Evolutionary conservation across 2,329 filamentous ascomycete species (phyloP).

Genomic region (Emergomyces pasteurianus): DNA sequence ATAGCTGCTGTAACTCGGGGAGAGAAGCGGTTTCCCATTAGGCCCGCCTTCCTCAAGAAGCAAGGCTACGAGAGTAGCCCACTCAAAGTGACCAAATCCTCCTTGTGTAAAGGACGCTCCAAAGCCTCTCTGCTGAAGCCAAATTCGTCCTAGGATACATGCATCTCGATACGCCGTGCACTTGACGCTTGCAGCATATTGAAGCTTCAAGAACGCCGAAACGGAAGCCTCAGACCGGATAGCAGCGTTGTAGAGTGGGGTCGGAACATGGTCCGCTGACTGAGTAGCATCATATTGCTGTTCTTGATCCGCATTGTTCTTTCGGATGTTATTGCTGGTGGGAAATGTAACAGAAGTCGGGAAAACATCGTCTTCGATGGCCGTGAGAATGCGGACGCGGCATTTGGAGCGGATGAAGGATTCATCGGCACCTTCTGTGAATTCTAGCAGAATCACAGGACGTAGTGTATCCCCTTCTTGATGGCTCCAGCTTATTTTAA

Average conservation of each 20-base stretch:
- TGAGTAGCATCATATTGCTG: constrained; percentile 24
- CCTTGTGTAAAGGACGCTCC: constrained; percentile 56
- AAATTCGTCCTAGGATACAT: constrained; percentile 73
- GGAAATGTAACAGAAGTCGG: constrained; percentile 58
- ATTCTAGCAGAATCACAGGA: constrained; percentile 48
- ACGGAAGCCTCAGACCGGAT: constrained; percentile 66
- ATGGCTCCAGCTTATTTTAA: constrained; percentile 51
- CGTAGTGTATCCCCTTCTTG: constrained; percentile 65
- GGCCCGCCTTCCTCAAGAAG: constrained; percentile 66
- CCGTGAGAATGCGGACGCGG: constrained; percentile 65
- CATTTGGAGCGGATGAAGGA: constrained; percentile 36
- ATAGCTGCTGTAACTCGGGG: constrained; percentile 72
- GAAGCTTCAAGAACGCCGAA: constrained; percentile 59
- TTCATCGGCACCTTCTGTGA: constrained; percentile 20
- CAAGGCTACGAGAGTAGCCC: constrained; percentile 67
- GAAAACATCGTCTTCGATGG: constrained; percentile 58
- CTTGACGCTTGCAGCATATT: constrained; percentile 57
- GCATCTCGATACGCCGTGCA: constrained; percentile 69
- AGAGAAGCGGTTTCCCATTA: constrained; percentile 59
- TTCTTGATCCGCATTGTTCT: constrained; percentile 30
- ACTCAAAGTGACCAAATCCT: constrained; percentile 90
- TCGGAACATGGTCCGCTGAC: constrained; percentile 33
- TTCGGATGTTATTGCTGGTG: constrained; percentile 57
- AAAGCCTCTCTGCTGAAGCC: constrained; percentile 82
- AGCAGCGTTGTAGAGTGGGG: constrained; percentile 81